Percentiles rank a stretch among this genome's conserved stretches.
phyloP scores from a whole-genome alignment of 495 filamentous ascomycete species.

The Cercophora sp. region DNA sequence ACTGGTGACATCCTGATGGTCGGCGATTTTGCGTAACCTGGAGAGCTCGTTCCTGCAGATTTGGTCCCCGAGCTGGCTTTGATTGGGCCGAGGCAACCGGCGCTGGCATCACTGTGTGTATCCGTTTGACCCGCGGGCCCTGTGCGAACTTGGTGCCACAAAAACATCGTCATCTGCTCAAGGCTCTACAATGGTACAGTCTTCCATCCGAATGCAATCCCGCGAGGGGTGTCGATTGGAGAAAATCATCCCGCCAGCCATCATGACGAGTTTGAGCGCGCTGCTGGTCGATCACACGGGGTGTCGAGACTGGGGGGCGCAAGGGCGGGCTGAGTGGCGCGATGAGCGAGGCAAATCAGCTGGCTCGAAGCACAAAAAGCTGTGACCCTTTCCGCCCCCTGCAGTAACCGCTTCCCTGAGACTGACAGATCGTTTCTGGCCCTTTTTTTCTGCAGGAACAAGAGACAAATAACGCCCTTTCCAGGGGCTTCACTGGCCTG shows the following conservation, averaged over 20 bases:
- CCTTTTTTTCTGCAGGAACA: slow-evolving; percentile 20
- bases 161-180: not conserved
- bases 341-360: slow-evolving; percentile 1
- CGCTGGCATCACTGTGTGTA: no score
- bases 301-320: not conserved
- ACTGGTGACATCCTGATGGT: slow-evolving; percentile 16
- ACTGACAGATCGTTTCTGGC: not conserved
- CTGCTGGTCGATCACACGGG: slow-evolving; percentile 11
- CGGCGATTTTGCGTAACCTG: slow-evolving; percentile 34
- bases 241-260: no score
- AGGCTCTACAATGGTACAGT: not conserved
- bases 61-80: slow-evolving; percentile 2
- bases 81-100: no score
- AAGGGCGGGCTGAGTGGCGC: not conserved
- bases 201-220: not conserved
- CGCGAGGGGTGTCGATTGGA: slow-evolving; percentile 7
- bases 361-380: not conserved
- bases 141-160: no score
- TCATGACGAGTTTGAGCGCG: no score
- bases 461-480: slow-evolving; percentile 11
- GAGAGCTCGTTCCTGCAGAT: slow-evolving; percentile 24
- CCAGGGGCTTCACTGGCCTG: no score
- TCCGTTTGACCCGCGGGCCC: no score
- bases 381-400: not conserved
- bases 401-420: slow-evolving; percentile 1